Evolutionary conservation across 202 grass and related monocot genomes (phyloP).

Genomic region (Schoenoplectus triqueter): DNA sequence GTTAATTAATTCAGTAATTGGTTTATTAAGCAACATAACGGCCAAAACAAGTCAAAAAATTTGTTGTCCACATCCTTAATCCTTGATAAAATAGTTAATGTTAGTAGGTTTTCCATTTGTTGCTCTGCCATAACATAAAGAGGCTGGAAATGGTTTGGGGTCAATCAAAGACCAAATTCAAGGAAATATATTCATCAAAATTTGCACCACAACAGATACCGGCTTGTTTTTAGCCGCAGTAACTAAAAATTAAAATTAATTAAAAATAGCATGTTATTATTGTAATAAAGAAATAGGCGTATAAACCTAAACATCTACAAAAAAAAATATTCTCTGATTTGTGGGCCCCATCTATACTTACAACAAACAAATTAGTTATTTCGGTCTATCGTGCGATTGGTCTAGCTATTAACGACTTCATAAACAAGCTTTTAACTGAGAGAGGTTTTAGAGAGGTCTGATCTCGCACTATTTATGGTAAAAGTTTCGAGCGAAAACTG

Average conservation of each 20-base stretch:
- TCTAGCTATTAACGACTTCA: neutral
- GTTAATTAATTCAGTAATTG: no score
- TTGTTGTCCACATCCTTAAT: neutral
- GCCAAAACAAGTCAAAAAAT: neutral
- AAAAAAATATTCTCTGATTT: neutral
- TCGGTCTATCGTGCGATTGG: neutral
- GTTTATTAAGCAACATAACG: no score
- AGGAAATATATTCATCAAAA: neutral
- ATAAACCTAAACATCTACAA: neutral
- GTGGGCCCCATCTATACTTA: conserved; percentile 17
- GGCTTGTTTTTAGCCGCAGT: conserved; percentile 17
- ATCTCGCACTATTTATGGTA: conserved; percentile 25
- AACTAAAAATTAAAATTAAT: neutral
- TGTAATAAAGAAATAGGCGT: neutral
- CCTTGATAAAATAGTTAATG: neutral
- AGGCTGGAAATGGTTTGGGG: conserved; percentile 10
- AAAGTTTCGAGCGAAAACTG: conserved; percentile 4
- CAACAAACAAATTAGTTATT: neutral
- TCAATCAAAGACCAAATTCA: conserved; percentile 6
- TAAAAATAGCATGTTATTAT: neutral
- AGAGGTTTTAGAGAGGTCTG: conserved; percentile 37
- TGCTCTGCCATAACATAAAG: neutral
- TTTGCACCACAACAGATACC: neutral
- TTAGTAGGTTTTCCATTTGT: neutral
- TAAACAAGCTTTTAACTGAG: conserved; percentile 30